Evolutionary conservation across 371 early-diverging fungal species (phyloP), one percentile per base, ranked within the genome.

Genomic region (Cokeromyces recurvatus): DNA sequence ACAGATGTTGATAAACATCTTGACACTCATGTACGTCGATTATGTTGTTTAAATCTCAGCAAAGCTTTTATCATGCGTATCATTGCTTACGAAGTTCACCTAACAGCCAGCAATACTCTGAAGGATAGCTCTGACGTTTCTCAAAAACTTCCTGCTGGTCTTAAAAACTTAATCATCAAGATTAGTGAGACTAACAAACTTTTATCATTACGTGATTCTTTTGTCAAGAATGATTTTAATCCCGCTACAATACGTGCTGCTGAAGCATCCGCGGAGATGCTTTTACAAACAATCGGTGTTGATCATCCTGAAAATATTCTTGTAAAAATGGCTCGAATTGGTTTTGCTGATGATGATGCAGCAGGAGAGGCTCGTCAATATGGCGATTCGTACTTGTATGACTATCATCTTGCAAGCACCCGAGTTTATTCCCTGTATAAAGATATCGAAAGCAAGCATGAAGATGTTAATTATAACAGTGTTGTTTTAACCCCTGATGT

Each of bases 341-440:
- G 66, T 7, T 51, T 41, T 31, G 62, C 62, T 17, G 64, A 66
- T 32, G 56, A 66, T 34, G 65, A 50, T 19, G 55, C 50, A 7
- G 32, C 56, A 24, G 53, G 59, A 2, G 59, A 73, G 32, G 59
- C 55, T 0, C 43, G 62, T 21, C 70, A 69, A 25, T 69, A 74
- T 51, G 74, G 74, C 19, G 62, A 66, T 35, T 48, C 57, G 8
- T 74, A 59, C 23, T 24, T 74, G 9, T 74, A 70, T 36, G 68
- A 74, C 44, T 52, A 58, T 10, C 52, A 46, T 4, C 16, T 70
- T 16, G 59, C 68, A 0, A 45, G 50, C 14, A 43, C 48, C 8
- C 63, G 68, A 3, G 46, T 65, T n/a, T 44, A 55, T 5, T 44
- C 60, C 6, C 19, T 66, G 11, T 46, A 58, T 31, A 35, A 46